Conservation (phyloP, 2,329 filamentous ascomycete species). For the Annulohypoxylon truncatum region DNA sequence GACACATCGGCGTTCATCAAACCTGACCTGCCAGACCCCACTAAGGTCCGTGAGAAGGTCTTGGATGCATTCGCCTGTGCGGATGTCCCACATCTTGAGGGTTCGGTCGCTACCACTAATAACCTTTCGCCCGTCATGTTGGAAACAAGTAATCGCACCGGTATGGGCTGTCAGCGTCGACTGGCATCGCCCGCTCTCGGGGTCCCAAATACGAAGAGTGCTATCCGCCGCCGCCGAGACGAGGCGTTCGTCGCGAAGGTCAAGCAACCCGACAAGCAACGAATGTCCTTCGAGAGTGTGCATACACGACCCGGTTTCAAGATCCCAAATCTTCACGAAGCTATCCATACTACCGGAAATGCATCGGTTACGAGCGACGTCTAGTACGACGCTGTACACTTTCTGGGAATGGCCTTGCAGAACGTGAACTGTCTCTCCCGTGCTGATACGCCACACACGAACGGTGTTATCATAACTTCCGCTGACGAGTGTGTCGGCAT, state of each 20-base stretch:
- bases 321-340: conserved; percentile 96
- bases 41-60: conserved; percentile 93
- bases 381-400: conserved; percentile 96
- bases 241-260: conserved; percentile 87
- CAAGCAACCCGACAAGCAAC: conserved; percentile 89
- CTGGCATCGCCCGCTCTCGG: conserved; percentile 89
- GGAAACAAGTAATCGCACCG: conserved; percentile 97
- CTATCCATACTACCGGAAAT: conserved; percentile 99
- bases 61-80: conserved; percentile 89
- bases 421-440: conserved; percentile 85
- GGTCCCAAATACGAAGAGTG: conserved; percentile 96
- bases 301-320: conserved; percentile 85
- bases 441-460: conserved; percentile 97
- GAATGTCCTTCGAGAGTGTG: conserved; percentile 94
- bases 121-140: conserved; percentile 96
- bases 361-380: conserved; percentile 90
- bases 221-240: conserved; percentile 97
- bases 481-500: conserved; percentile 95
- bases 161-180: conserved; percentile 93
- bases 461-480: conserved; percentile 97
- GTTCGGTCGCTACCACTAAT: conserved; percentile 96
- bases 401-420: conserved; percentile 90
- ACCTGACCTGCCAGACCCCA: conserved; percentile 99
- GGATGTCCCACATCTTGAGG: conserved; percentile 98
- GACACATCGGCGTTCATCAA: conserved; percentile 94